Evolutionary conservation across 768 basidiomycete genomes (phyloP).

Genomic region (Calvatia gigantea): DNA sequence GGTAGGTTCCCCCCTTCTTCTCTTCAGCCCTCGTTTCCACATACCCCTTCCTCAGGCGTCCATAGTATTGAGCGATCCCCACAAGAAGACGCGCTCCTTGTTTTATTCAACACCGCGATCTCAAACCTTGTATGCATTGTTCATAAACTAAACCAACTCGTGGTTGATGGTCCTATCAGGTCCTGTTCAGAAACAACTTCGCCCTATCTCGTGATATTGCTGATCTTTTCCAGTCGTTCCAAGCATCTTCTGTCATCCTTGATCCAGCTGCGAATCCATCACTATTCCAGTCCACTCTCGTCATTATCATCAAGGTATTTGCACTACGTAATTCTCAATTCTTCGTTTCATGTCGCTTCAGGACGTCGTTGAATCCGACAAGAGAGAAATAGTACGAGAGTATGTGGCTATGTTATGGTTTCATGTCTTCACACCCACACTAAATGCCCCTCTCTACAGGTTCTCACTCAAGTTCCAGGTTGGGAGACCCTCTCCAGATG

Average conservation of each 20-base stretch:
- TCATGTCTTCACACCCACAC: not conserved
- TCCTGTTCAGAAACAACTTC: slow-evolving; percentile 65
- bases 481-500: not conserved
- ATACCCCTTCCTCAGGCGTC: slow-evolving; percentile 35
- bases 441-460: slow-evolving; percentile 23
- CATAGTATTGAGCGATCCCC: slow-evolving; percentile 61
- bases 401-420: slow-evolving; percentile 24
- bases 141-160: not conserved
- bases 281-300: slow-evolving; percentile 55
- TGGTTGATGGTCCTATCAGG: slow-evolving; percentile 30
- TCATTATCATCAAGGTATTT: slow-evolving; percentile 59
- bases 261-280: slow-evolving; percentile 57
- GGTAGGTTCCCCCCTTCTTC: slow-evolving; percentile 28
- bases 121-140: slow-evolving; percentile 48
- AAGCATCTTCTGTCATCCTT: slow-evolving; percentile 52
- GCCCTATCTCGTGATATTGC: slow-evolving; percentile 57
- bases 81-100: slow-evolving; percentile 61
- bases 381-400: slow-evolving; percentile 55
- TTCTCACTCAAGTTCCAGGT: slow-evolving; percentile 51
- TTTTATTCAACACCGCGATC: slow-evolving; percentile 62
- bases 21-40: not conserved
- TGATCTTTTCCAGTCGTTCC: slow-evolving; percentile 60
- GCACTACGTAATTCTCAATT: not conserved
- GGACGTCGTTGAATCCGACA: slow-evolving; percentile 66
- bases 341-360: slow-evolving; percentile 16